These are phyloP conservation scores for Leishmania martiniquensis DNA, from an alignment of 208 protist genomes.

Conservation along the genomic window DNA sequence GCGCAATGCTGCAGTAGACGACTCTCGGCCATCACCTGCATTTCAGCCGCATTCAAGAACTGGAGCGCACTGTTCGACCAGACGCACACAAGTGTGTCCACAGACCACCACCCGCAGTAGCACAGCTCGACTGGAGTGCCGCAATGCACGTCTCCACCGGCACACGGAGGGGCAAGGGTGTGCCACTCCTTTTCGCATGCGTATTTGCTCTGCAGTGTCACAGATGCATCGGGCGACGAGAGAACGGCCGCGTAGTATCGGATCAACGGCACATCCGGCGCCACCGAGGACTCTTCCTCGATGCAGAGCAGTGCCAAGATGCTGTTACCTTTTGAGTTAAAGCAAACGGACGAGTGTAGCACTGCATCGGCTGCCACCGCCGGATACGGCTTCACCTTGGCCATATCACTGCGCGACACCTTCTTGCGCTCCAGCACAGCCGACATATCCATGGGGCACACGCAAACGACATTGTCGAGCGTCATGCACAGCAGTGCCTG, in stretches of 20 bases:
- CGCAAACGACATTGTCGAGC: constrained; percentile 25
- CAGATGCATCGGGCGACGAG: constrained; percentile 10
- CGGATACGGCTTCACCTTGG: constrained; percentile 30
- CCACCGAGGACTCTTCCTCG: background rate
- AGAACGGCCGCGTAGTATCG: constrained; percentile 22
- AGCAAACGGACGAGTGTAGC: constrained; percentile 21
- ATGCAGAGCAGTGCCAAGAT: constrained; percentile 15
- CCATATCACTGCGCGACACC: constrained; percentile 30
- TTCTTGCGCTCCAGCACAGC: constrained; percentile 38
- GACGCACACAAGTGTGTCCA: constrained; percentile 40
- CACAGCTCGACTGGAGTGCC: constrained; percentile 15
- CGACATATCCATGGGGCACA: constrained; percentile 39
- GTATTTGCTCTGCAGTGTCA: constrained; percentile 15
- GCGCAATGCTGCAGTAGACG: constrained; percentile 25
- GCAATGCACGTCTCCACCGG: background rate
- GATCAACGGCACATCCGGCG: background rate
- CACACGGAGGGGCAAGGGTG: constrained; percentile 16
- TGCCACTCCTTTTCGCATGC: constrained; percentile 20
- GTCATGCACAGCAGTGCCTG: constrained; percentile 36
- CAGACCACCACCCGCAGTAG: constrained; percentile 54
- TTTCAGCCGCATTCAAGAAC: constrained; percentile 12
- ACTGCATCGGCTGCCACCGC: constrained; percentile 4
- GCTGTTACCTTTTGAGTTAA: constrained; percentile 23
- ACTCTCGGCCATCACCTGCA: constrained; percentile 17
- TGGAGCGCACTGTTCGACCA: constrained; percentile 64